Conservation (phyloP, 768 basidiomycete genomes). For the Hygrocybe punicea region DNA sequence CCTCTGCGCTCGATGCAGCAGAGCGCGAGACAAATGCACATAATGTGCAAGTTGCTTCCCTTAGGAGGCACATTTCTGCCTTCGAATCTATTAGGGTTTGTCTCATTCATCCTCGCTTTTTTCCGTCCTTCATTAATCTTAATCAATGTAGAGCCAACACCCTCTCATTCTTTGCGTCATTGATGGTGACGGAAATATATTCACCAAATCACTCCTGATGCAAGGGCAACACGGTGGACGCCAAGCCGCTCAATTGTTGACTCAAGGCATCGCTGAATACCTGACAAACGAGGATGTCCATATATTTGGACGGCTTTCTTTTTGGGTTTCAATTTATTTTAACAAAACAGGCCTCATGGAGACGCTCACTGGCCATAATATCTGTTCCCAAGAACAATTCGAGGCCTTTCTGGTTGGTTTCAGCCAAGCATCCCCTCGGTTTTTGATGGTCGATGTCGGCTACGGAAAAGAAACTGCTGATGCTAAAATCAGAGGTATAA, state of each 20-base stretch:
- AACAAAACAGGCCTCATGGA: conserved; percentile 58
- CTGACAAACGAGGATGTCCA: conserved; percentile 60
- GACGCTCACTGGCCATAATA: conserved; percentile 46
- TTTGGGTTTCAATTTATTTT: conserved; percentile 72
- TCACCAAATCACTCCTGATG: conserved; percentile 53
- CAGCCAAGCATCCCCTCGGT: conserved; percentile 69
- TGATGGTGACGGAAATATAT: conserved; percentile 69
- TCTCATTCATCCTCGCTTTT: background rate
- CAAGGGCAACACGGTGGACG: conserved; percentile 68
- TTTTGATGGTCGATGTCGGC: conserved; percentile 67
- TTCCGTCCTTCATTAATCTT: background rate
- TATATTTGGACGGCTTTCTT: conserved; percentile 61
- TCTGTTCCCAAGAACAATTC: conserved; percentile 64
- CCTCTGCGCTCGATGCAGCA: conserved; percentile 56
- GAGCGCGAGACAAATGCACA: conserved; percentile 64
- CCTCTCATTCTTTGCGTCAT: conserved; percentile 72
- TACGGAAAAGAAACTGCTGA: conserved; percentile 57
- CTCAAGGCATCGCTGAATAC: conserved; percentile 65
- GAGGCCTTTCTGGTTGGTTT: conserved; percentile 71
- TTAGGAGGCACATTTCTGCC: conserved; percentile 61
- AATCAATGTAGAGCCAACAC: conserved; percentile 49
- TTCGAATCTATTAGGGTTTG: conserved; percentile 51
- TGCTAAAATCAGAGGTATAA: conserved; percentile 66
- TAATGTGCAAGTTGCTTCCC: conserved; percentile 61
- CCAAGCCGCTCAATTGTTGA: conserved; percentile 60